phyloP scores from a whole-genome alignment of 1,284 basidiomycete genomes.

The Salmacisia buchloeana region DNA sequence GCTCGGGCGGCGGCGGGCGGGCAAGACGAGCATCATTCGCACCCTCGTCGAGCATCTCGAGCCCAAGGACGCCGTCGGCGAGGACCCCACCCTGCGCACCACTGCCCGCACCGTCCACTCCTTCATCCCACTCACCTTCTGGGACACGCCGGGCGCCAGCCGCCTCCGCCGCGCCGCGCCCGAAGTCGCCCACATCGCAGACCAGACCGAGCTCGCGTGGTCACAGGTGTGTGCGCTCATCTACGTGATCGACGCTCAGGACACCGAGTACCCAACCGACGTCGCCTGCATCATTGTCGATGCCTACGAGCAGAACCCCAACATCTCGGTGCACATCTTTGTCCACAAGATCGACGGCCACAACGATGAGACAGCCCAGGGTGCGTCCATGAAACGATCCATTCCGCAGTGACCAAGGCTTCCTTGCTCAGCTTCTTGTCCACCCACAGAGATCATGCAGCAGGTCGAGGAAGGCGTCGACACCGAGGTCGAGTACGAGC shows the following conservation, averaged over 20 bases:
- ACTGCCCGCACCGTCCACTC: background rate
- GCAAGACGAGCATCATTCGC: constrained; percentile 7
- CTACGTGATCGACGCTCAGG: constrained; percentile 1
- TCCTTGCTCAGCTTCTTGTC: background rate
- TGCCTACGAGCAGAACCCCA: constrained; percentile 64
- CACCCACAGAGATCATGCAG: constrained; percentile 54
- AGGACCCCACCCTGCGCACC: background rate
- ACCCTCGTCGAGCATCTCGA: constrained; percentile 1
- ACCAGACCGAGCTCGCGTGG: background rate
- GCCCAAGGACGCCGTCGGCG: constrained; percentile 1
- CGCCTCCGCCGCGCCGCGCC: background rate
- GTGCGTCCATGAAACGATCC: constrained; percentile 51
- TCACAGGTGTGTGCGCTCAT: constrained; percentile 1
- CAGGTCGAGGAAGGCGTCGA: constrained; percentile 62
- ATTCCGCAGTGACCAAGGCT: background rate
- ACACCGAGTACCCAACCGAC: background rate
- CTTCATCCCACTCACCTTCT: constrained; percentile 4
- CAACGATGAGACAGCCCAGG: constrained; percentile 84
- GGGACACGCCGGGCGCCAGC: background rate
- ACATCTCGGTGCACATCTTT: constrained; percentile 82
- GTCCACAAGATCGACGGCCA: constrained; percentile 93
- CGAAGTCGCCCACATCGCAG: background rate
- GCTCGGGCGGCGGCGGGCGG: background rate
- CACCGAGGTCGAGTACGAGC: background rate
- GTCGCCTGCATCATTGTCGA: constrained; percentile 40